Evolutionary conservation across 2,329 filamentous ascomycete species (phyloP).

Genomic region (Cladophialophora chaetospira): DNA sequence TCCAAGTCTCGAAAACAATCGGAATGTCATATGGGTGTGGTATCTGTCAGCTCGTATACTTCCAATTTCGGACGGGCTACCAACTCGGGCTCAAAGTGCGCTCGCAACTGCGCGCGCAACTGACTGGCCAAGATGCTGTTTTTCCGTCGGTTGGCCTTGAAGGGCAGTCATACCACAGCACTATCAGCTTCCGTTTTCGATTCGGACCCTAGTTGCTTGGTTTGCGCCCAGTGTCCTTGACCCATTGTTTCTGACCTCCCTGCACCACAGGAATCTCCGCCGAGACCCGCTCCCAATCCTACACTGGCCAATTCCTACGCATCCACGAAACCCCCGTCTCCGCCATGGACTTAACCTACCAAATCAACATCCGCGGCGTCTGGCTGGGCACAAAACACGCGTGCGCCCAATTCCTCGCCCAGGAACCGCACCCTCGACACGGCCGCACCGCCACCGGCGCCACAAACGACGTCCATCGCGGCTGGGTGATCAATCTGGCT

Average conservation of each 20-base stretch:
- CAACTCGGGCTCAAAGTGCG: no score
- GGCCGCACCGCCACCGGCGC: conserved; percentile 7
- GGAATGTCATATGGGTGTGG: no score
- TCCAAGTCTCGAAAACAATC: no score
- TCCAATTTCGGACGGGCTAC: no score
- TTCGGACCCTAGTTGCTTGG: conserved; percentile 10
- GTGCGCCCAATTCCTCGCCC: conserved; percentile 26
- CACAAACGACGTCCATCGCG: conserved; percentile 31
- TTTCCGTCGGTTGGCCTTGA: no score
- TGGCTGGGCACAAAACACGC: conserved; percentile 46
- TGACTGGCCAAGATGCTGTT: no score
- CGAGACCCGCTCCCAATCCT: background rate
- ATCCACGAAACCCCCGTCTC: conserved; percentile 19
- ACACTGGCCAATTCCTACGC: conserved; percentile 3
- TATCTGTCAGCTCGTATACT: no score
- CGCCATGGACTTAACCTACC: conserved; percentile 21
- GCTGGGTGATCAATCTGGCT: conserved; percentile 48
- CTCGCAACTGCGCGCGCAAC: no score
- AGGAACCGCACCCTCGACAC: conserved; percentile 22
- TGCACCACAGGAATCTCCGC: conserved; percentile 18
- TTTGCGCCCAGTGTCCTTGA: conserved; percentile 16
- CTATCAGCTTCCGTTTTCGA: no score
- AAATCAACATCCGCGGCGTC: conserved; percentile 44
- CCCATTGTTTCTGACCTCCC: conserved; percentile 16
- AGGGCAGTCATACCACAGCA: no score